Percentiles rank a stretch among this genome's conserved stretches.
These are phyloP conservation scores for Magnaporthiopsis rhizophila DNA, from an alignment of 2,329 filamentous ascomycete species.

Conservation along the genomic window DNA sequence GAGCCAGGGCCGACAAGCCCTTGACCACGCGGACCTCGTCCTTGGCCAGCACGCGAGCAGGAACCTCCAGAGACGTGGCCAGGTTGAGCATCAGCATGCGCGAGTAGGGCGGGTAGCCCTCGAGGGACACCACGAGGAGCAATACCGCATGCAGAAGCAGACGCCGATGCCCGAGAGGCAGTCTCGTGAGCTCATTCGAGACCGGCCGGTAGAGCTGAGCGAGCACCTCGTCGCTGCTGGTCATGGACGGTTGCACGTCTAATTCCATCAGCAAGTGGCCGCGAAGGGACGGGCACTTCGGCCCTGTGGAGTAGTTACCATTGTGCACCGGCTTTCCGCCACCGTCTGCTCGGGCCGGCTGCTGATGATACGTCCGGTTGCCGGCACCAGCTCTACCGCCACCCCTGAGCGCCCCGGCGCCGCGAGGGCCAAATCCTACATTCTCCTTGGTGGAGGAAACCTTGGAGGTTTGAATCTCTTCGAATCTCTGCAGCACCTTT, in stretches of 20 bases:
- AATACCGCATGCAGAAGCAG: conserved; percentile 66
- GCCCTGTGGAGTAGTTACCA: conserved; percentile 5
- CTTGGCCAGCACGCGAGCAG: conserved; percentile 53
- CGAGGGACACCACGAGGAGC: conserved; percentile 65
- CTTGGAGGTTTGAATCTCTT: conserved; percentile 49
- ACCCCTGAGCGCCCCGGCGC: not conserved
- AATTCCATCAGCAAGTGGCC: not conserved
- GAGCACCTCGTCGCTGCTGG: conserved; percentile 38
- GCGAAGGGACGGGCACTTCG: not conserved
- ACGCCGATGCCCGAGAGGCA: conserved; percentile 53
- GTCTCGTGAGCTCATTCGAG: conserved; percentile 50
- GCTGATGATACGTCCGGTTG: not conserved
- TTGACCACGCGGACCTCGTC: conserved; percentile 70
- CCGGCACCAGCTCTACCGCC: conserved; percentile 7
- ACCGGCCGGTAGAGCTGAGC: conserved; percentile 48
- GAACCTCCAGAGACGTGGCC: conserved; percentile 62
- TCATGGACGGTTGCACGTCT: not conserved
- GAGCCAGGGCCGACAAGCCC: conserved; percentile 67
- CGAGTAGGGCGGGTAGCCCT: conserved; percentile 69
- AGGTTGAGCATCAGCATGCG: conserved; percentile 63
- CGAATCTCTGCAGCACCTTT: not conserved
- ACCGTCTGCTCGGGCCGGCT: not conserved
- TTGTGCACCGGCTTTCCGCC: not conserved
- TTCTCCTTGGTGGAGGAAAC: conserved; percentile 57
- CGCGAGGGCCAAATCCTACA: not conserved